Conservation (phyloP, 1,139 yeast genomes). For the Pichia sp. region DNA sequence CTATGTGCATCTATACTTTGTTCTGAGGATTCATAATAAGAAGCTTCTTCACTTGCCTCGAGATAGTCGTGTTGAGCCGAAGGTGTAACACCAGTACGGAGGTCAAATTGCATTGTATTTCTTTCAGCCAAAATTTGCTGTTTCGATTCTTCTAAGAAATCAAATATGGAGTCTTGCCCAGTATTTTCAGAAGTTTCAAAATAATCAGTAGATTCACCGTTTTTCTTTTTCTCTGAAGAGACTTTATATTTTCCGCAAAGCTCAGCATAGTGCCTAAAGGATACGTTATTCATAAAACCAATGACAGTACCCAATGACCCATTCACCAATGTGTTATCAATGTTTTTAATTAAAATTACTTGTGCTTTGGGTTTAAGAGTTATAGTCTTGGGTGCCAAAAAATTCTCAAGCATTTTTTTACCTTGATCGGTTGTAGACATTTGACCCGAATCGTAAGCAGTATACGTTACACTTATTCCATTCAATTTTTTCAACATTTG, state of each 20-base stretch:
- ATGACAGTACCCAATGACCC: slow-evolving; percentile 87
- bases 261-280: slow-evolving; percentile 28
- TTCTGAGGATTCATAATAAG: too few species aligned
- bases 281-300: slow-evolving; percentile 61
- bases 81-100: too few species aligned
- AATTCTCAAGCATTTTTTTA: slow-evolving; percentile 46
- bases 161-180: slow-evolving; percentile 16
- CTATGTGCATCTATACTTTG: too few species aligned
- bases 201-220: not conserved
- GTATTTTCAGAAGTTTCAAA: too few species aligned
- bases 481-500: slow-evolving; percentile 46
- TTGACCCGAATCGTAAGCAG: slow-evolving; percentile 60
- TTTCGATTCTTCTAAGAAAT: slow-evolving; percentile 10
- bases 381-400: slow-evolving; percentile 63
- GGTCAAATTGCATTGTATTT: too few species aligned
- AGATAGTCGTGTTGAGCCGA: too few species aligned
- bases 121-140: slow-evolving; percentile 1
- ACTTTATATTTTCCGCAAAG: too few species aligned
- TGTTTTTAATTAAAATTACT: slow-evolving; percentile 92
- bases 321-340: slow-evolving; percentile 81
- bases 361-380: slow-evolving; percentile 78
- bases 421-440: slow-evolving; percentile 41
- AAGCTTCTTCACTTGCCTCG: too few species aligned
- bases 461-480: slow-evolving; percentile 43
- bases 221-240: slow-evolving; percentile 1